A percentile compares a stretch with the other conserved stretches of the same genome.
Conservation (phyloP, 2,329 filamentous ascomycete genomes). For the Neofusicoccum laricinum region DNA sequence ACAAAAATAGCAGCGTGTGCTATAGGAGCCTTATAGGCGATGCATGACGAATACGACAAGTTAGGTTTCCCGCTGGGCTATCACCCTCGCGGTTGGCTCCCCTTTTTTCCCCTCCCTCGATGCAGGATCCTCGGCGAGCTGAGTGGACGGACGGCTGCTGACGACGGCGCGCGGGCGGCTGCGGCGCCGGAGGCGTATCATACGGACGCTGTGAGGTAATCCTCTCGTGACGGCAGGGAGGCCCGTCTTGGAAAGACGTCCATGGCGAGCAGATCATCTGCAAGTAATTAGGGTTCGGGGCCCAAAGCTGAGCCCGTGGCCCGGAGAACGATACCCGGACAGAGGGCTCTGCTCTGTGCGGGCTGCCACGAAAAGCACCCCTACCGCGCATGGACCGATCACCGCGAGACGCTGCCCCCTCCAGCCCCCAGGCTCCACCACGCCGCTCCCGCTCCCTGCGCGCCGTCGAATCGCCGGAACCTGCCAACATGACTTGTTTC, state of each 20-base stretch:
- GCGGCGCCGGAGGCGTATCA: neutral
- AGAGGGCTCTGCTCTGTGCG: conserved; percentile 15
- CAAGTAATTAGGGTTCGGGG: conserved; percentile 15
- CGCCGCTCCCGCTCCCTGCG: conserved; percentile 14
- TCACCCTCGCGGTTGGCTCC: neutral
- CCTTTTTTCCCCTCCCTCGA: neutral
- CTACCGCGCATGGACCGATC: conserved; percentile 15
- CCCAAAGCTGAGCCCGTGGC: conserved; percentile 4
- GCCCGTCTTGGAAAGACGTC: conserved; percentile 1
- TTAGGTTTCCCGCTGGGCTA: neutral
- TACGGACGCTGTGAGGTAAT: neutral
- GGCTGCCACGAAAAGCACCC: conserved; percentile 11
- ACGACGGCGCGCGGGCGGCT: neutral
- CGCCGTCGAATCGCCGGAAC: conserved; percentile 11
- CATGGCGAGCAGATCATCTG: conserved; percentile 16
- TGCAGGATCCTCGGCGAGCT: neutral
- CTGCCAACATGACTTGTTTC: conserved; percentile 16
- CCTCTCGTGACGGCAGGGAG: conserved; percentile 1
- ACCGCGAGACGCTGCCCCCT: conserved; percentile 1
- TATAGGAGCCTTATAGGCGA: conserved; percentile 2
- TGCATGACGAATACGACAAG: neutral
- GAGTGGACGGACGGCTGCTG: neutral
- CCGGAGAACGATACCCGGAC: conserved; percentile 13
- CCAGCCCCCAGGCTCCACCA: neutral
- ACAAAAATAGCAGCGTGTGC: conserved; percentile 13